Evolutionary conservation across 306 rosid genomes (phyloP), one percentile per base, ranked within the genome.

Genomic region (Cucurbita maxima): DNA sequence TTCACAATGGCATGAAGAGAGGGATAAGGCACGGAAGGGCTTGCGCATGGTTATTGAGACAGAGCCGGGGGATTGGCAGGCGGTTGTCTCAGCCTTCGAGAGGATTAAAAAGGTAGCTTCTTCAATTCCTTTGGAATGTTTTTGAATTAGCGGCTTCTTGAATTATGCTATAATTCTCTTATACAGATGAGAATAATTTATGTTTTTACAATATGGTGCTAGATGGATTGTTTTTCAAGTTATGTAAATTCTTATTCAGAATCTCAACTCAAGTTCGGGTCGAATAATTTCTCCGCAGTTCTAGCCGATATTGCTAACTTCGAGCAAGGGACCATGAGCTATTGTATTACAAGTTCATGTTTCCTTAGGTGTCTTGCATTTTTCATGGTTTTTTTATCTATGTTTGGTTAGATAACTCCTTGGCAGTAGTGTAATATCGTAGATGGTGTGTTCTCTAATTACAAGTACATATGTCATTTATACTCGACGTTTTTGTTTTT

Each of bases 1-100:
- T 56, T 89, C 98, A 30, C 77, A 77, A 79, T 89, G 98, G 98
- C 98, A 90, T 19, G 86, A 90, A 63, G 88, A 94, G 79, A 82
- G 98, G 81, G 96, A 94, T 5, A 70, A 79, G 57, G 79, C 90
- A 0, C 75, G 97, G 54, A 87, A 75, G 64, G 83, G 80, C 58
- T 82, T 94, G 51, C 79, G 81, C 76, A 82, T 79, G 85, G 81
- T 94, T 62, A 62, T 89, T 58, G 97, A 94, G 71, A 82, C 98
- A 1, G 91, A 84, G 75, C 98, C 97, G 0, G 96, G 89, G 86
- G 89, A 94, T 75, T 94, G 98, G 98, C 94, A 89, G 83, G 95
- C 92, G 0, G 96, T 90, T 64, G 96, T 94, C 25, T 67, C 59
- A 11, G 78, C 92, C 47, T 94, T 94, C 18, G 87, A 90, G 80